A percentile compares a stretch with the other conserved stretches of the same genome.
Conservation (phyloP, 768 basidiomycete genomes). For the Rhodotorula diobovata region DNA sequence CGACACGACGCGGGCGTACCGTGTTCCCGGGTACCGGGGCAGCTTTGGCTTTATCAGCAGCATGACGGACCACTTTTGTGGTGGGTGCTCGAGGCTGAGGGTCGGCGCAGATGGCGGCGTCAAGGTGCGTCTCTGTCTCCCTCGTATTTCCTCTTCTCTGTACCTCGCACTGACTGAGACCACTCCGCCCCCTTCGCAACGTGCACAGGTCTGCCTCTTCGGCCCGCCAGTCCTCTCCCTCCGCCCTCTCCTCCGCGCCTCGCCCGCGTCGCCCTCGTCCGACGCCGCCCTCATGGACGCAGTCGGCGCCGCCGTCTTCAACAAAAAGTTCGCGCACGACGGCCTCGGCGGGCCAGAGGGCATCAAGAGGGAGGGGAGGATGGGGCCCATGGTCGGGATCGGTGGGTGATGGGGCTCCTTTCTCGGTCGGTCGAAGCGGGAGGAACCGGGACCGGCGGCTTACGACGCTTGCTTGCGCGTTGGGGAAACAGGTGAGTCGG, state of each 20-base stretch:
- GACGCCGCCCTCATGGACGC: slow-evolving; percentile 55
- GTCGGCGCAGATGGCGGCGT: slow-evolving; percentile 88
- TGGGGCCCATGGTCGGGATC: slow-evolving; percentile 86
- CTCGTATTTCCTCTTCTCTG: not conserved
- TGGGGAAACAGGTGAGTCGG: not conserved
- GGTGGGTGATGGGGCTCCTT: slow-evolving; percentile 66
- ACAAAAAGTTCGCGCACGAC: slow-evolving; percentile 43
- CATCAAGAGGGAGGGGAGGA: slow-evolving; percentile 49
- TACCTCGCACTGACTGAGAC: too few species aligned
- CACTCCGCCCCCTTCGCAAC: too few species aligned
- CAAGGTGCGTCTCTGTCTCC: slow-evolving; percentile 55
- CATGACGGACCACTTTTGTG: slow-evolving; percentile 91
- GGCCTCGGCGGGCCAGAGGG: slow-evolving; percentile 41
- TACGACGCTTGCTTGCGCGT: not conserved
- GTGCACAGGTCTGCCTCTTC: slow-evolving; percentile 75
- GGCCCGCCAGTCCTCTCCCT: slow-evolving; percentile 78
- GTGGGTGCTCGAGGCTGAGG: slow-evolving; percentile 73
- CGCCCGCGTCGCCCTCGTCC: slow-evolving; percentile 47
- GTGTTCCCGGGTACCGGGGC: slow-evolving; percentile 65
- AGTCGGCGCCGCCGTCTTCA: slow-evolving; percentile 18
- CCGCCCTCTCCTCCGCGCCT: slow-evolving; percentile 62
- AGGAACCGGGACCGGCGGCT: not conserved
- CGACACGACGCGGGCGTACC: slow-evolving; percentile 76
- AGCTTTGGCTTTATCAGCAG: slow-evolving; percentile 79
- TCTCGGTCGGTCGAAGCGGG: not conserved